phyloP scores from a whole-genome alignment of 176 grass and related monocot species.

The Avena atlantica region DNA sequence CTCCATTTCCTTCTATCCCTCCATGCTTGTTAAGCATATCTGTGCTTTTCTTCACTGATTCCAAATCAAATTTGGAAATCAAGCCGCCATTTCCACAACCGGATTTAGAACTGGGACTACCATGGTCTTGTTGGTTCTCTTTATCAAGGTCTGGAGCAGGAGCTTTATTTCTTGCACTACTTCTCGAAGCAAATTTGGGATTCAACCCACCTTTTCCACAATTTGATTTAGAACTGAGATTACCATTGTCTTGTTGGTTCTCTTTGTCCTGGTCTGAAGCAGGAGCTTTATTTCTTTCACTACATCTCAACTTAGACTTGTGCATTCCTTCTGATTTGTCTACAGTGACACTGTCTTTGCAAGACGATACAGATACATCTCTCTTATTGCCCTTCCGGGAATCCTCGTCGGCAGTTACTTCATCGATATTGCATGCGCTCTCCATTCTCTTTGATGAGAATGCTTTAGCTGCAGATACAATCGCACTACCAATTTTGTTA shows the following conservation, averaged over 20 bases:
- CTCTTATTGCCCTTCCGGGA: slow-evolving; percentile 22
- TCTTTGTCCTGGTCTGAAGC: slow-evolving; percentile 65
- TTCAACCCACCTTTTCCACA: slow-evolving; percentile 19
- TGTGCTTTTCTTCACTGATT: slow-evolving; percentile 34
- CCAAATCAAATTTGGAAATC: slow-evolving; percentile 27
- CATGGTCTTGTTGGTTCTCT: slow-evolving; percentile 59
- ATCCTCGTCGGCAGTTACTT: slow-evolving; percentile 23
- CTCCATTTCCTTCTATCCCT: slow-evolving; percentile 37
- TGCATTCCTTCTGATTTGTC: slow-evolving; percentile 40
- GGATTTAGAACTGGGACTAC: slow-evolving; percentile 41
- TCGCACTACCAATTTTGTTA: slow-evolving; percentile 47
- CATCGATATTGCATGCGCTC: slow-evolving; percentile 13
- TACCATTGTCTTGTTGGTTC: slow-evolving; percentile 44
- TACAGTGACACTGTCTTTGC: background rate
- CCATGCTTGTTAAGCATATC: slow-evolving; percentile 9
- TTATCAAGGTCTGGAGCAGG: slow-evolving; percentile 57
- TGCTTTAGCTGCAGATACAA: slow-evolving; percentile 50
- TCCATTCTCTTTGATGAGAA: slow-evolving; percentile 33
- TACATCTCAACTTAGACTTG: slow-evolving; percentile 44
- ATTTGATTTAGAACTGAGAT: slow-evolving; percentile 39
- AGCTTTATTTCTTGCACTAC: slow-evolving; percentile 53
- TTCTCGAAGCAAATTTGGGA: slow-evolving; percentile 34
- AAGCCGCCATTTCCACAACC: slow-evolving; percentile 17
- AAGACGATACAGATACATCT: slow-evolving; percentile 42
- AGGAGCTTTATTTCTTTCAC: slow-evolving; percentile 48